A percentile compares a stretch with the other conserved stretches of the same genome.
phyloP scores from a whole-genome alignment of 768 basidiomycete species.

The Psilocybe cyanescens region DNA sequence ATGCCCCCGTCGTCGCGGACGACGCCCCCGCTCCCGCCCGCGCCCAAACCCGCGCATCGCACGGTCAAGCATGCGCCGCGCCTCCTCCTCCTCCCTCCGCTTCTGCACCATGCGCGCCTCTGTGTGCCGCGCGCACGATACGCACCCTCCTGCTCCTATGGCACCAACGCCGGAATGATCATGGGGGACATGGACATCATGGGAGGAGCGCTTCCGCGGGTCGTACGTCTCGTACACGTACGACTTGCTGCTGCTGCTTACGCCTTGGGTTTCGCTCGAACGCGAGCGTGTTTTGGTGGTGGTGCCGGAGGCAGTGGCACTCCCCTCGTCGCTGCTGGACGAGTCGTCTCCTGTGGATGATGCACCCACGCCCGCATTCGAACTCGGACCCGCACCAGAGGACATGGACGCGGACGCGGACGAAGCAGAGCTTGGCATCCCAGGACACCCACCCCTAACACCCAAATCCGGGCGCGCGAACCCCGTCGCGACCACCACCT shows the following conservation, averaged over 20 bases:
- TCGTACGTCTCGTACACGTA: conserved; percentile 47
- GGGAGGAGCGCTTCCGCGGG: conserved; percentile 39
- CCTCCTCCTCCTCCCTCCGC: conserved; percentile 11
- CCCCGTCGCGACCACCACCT: conserved; percentile 9
- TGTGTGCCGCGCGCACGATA: background rate
- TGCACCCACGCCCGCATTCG: too few species aligned
- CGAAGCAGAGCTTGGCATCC: too few species aligned
- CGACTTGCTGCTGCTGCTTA: background rate
- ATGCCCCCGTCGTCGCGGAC: conserved; percentile 1
- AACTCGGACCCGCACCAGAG: too few species aligned
- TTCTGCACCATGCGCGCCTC: background rate
- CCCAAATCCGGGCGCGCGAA: background rate
- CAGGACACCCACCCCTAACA: background rate
- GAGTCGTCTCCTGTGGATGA: too few species aligned
- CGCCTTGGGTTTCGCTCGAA: too few species aligned
- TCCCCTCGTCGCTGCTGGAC: too few species aligned
- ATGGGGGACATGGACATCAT: conserved; percentile 30
- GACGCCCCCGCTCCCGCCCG: background rate
- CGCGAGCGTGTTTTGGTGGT: too few species aligned
- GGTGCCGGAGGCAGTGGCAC: too few species aligned
- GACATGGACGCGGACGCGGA: too few species aligned
- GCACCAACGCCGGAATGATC: background rate
- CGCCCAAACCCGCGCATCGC: conserved; percentile 16
- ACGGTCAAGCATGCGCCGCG: conserved; percentile 14
- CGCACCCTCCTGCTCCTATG: background rate